Evolutionary conservation across 2,329 filamentous ascomycete genomes (phyloP).

Genomic region (Fusarium nygamai): DNA sequence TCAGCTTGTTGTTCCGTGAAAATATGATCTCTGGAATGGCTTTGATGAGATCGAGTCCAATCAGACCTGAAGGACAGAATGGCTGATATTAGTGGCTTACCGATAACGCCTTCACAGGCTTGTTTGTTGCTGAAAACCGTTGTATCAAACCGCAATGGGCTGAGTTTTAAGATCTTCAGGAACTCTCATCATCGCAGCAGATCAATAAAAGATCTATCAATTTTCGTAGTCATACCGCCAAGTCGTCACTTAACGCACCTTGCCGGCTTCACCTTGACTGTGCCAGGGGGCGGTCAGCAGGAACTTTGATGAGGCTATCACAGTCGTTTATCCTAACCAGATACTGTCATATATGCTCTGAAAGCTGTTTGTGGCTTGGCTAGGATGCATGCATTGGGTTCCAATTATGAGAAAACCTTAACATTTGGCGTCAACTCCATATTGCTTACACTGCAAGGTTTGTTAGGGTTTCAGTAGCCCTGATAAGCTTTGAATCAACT

Average conservation of each 20-base stretch:
- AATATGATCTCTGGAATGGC: slow-evolving; percentile 26
- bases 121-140: background rate
- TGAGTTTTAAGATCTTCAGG: slow-evolving; percentile 19
- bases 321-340: background rate
- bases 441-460: background rate
- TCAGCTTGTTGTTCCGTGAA: slow-evolving; percentile 17
- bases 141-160: background rate
- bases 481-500: background rate
- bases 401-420: slow-evolving; percentile 26
- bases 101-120: background rate
- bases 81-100: slow-evolving; percentile 1
- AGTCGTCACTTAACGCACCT: background rate
- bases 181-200: slow-evolving; percentile 6
- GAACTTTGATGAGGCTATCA: background rate
- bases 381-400: slow-evolving; percentile 23
- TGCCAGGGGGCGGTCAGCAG: background rate
- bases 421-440: background rate
- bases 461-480: background rate
- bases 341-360: slow-evolving; percentile 20
- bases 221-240: background rate
- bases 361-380: slow-evolving; percentile 18
- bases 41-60: slow-evolving; percentile 34
- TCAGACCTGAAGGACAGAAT: slow-evolving; percentile 19
- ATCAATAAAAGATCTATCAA: background rate
- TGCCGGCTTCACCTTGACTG: background rate